Evolutionary conservation across 2,329 filamentous ascomycete genomes (phyloP).

Genomic region (Annulohypoxylon truncatum): DNA sequence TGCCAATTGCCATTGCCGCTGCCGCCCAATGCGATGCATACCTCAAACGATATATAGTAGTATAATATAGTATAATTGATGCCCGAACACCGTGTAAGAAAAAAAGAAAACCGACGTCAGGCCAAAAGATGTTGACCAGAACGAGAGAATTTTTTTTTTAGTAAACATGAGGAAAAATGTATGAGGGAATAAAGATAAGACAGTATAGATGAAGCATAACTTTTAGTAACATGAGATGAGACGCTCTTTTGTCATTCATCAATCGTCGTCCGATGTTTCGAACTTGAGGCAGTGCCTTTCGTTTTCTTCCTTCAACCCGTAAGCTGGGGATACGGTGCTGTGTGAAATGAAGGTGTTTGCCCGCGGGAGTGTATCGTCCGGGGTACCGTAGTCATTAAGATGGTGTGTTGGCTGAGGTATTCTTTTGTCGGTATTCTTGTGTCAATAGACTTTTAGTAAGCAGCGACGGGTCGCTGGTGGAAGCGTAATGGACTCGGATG

Average conservation of each 20-base stretch:
- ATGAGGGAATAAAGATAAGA: constrained; percentile 23
- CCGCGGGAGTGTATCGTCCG: constrained; percentile 12
- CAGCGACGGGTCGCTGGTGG: constrained; percentile 52
- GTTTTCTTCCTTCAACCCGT: constrained; percentile 14
- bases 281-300: constrained; percentile 16
- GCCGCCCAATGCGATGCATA: constrained; percentile 35
- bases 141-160: constrained; percentile 1
- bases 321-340: constrained; percentile 18
- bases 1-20: constrained; percentile 11
- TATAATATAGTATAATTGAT: constrained; percentile 22
- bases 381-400: constrained; percentile 22
- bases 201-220: constrained; percentile 35
- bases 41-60: constrained; percentile 18
- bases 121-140: constrained; percentile 3
- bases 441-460: constrained; percentile 48
- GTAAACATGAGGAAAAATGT: constrained; percentile 4
- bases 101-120: background rate
- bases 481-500: constrained; percentile 53
- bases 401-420: constrained; percentile 17
- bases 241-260: constrained; percentile 34
- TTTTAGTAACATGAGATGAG: constrained; percentile 33
- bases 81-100: background rate
- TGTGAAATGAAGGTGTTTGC: constrained; percentile 21
- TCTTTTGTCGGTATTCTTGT: constrained; percentile 31
- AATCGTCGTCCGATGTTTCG: constrained; percentile 32